Conservation (phyloP, 495 filamentous ascomycete species). For the Jackrogersella multiformis region DNA sequence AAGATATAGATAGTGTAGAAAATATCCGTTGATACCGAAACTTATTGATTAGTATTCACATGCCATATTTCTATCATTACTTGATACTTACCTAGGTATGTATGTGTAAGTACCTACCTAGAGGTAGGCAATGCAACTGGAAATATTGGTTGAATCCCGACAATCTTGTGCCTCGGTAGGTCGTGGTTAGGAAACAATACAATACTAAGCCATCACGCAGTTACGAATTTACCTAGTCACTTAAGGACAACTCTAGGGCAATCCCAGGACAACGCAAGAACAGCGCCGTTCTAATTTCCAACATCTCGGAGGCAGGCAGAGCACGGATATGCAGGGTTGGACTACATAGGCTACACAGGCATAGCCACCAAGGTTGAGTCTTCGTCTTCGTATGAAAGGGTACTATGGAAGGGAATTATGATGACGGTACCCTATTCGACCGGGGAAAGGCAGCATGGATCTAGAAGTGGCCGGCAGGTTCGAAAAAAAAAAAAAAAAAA, state of each 20-base stretch:
- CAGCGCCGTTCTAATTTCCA: not conserved
- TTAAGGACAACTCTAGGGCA: not conserved
- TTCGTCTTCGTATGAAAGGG: not conserved
- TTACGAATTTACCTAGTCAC: not conserved
- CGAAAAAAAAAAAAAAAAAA: not conserved
- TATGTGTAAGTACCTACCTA: not conserved
- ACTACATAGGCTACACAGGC: not conserved
- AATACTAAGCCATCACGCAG: not conserved
- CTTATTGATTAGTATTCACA: too few relatives aligned
- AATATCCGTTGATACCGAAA: too few relatives aligned
- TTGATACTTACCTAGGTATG: not conserved
- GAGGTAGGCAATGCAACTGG: not conserved
- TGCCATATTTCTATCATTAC: not conserved
- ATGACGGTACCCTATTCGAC: not conserved
- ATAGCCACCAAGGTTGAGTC: not conserved
- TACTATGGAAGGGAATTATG: not conserved
- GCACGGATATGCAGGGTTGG: not conserved
- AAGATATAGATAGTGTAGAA: too few relatives aligned
- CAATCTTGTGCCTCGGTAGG: not conserved
- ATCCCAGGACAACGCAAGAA: not conserved
- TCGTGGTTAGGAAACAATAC: not conserved
- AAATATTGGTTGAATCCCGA: not conserved
- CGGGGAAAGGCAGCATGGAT: not conserved
- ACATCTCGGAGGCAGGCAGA: not conserved
- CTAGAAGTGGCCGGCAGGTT: not conserved